Evolutionary conservation across 2,329 filamentous ascomycete genomes (phyloP), one percentile per base, ranked within the genome.

Genomic region (Didymella sp.): DNA sequence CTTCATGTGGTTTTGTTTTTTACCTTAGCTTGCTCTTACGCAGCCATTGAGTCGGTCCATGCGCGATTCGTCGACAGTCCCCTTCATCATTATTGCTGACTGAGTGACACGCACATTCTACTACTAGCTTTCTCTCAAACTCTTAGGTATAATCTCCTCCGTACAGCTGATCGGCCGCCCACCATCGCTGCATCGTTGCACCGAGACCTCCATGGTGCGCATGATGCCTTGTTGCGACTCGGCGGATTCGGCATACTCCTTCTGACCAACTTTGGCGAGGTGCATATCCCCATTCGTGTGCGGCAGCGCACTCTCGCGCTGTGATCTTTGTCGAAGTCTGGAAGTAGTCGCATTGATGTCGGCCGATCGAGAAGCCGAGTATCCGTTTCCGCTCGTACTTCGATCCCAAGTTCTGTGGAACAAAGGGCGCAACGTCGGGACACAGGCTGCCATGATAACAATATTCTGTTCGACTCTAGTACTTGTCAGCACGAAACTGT

Each of bases 371-470:
- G 51, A 45, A 25, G 12, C 28, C 6, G 37, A 47, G 6, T 47
- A 27, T 25, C 6, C 28, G 19, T 48, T 25, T 42, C 43, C 15
- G 28, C 51, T 48, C 13, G 19, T 48, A 11, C 24, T 54, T 43
- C 44, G 48, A 27, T 45, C 42, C 59, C 51, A 59, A 3, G 22
- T 40, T 31, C 44, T 28, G 30, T 51, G 28, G 24, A 62, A 62
- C 13, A 60, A 40, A 2, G 60, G 56, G 12, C 57, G 56, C 37
- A 55, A 47, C 12, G 56, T 62, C 7, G 53, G 53, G n/a, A 62
- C 41, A 24, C 52, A 62, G 4, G 60, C 53, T 6, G 60, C 52
- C 46, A 58, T 62, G 27, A 62, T 56, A 3, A 58, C 53, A 15
- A 56, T 57, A 22, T 60, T 60, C 21, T 60, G 51, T 31, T 60